A percentile compares a stretch with the other conserved stretches of the same genome.
These are phyloP conservation scores for Podospora comata DNA, from an alignment of 495 filamentous ascomycete genomes.

Conservation along the genomic window DNA sequence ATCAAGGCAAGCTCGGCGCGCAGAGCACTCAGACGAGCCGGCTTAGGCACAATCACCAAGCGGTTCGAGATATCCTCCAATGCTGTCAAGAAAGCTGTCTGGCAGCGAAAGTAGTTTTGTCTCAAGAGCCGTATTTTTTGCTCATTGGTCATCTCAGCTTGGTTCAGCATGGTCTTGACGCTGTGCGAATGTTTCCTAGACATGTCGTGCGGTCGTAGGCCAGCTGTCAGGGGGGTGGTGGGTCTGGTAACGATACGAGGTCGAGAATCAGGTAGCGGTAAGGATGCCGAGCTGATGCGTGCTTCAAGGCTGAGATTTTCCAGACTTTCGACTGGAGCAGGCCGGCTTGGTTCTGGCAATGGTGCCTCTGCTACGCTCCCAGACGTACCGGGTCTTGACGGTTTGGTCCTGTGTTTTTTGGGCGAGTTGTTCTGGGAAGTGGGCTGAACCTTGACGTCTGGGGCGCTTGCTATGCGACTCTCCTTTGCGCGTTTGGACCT, in stretches of 20 bases:
- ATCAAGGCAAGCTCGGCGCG: slow-evolving; percentile 72
- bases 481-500: slow-evolving; percentile 48
- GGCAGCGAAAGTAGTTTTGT: slow-evolving; percentile 70
- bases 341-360: slow-evolving; percentile 20
- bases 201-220: slow-evolving; percentile 50
- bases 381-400: slow-evolving; percentile 19
- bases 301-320: slow-evolving; percentile 47
- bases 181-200: slow-evolving; percentile 49
- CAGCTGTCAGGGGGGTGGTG: slow-evolving; percentile 50
- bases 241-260: slow-evolving; percentile 46
- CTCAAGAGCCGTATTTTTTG: slow-evolving; percentile 62
- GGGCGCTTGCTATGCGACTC: slow-evolving; percentile 38
- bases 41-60: slow-evolving; percentile 68
- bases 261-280: slow-evolving; percentile 56
- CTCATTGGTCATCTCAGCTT: slow-evolving; percentile 50
- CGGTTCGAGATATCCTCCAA: slow-evolving; percentile 75
- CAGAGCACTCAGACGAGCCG: slow-evolving; percentile 68
- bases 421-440: slow-evolving; percentile 26
- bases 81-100: slow-evolving; percentile 68
- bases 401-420: slow-evolving; percentile 24
- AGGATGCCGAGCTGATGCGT: slow-evolving; percentile 62
- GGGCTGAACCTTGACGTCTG: slow-evolving; percentile 33
- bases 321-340: slow-evolving; percentile 32
- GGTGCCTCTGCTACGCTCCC: slow-evolving; percentile 9
- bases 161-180: slow-evolving; percentile 45